Conservation (phyloP, 371 early-diverging fungal genomes). For the Mucor plumbeus region DNA sequence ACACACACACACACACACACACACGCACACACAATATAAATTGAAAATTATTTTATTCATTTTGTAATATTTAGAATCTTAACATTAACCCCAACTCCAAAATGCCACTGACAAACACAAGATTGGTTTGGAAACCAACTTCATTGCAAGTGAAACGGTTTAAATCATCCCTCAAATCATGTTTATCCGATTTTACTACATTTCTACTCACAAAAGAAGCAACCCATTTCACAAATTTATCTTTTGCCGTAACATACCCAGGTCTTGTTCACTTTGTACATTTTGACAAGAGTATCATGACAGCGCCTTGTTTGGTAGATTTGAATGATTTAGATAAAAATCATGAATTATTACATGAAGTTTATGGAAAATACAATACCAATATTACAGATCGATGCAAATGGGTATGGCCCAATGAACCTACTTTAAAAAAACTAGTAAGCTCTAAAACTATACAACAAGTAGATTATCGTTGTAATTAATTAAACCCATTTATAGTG, state of each 20-base stretch:
- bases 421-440: conserved; percentile 34
- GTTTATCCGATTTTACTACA: conserved; percentile 40
- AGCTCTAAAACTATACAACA: background rate
- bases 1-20: too few species aligned
- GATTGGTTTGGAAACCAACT: conserved; percentile 23
- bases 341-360: conserved; percentile 39
- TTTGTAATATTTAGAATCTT: background rate
- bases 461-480: too few species aligned
- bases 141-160: conserved; percentile 33
- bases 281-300: conserved; percentile 38
- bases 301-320: conserved; percentile 41
- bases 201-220: conserved; percentile 52
- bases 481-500: conserved; percentile 6
- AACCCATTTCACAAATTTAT: conserved; percentile 54
- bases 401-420: conserved; percentile 39
- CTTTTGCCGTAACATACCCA: conserved; percentile 46
- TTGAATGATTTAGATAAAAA: conserved; percentile 40
- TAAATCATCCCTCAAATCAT: conserved; percentile 23
- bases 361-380: conserved; percentile 31
- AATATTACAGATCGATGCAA: conserved; percentile 7
- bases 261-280: conserved; percentile 54
- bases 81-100: background rate
- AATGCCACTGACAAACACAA: conserved; percentile 1
- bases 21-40: too few species aligned
- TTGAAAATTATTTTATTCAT: too few species aligned